Conservation (phyloP, 1,284 basidiomycete genomes). For the Rhizoctonia solani region DNA sequence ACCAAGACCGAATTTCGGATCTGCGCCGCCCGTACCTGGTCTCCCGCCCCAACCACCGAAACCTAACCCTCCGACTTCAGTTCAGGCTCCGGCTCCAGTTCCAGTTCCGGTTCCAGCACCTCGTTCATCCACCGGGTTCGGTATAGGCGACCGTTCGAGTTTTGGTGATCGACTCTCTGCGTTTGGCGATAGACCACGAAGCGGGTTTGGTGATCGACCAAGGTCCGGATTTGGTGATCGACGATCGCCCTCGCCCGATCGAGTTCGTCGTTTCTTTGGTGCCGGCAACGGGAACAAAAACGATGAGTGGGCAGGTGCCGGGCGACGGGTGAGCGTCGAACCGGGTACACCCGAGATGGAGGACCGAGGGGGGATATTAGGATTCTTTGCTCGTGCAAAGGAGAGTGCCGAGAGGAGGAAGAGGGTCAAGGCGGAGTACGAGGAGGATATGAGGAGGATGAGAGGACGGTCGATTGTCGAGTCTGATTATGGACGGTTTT, state of each 20-base stretch:
- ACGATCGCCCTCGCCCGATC: conserved; percentile 8
- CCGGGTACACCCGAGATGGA: conserved; percentile 14
- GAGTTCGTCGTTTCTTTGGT: conserved; percentile 14
- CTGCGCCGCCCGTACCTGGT: no score
- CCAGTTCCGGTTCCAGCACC: no score
- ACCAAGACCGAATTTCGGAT: neutral
- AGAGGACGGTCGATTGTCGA: conserved; percentile 15
- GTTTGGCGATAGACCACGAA: neutral
- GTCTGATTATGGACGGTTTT: conserved; percentile 25
- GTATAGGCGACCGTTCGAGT: neutral
- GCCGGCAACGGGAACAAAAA: neutral
- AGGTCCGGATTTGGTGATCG: conserved; percentile 20
- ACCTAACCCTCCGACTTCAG: no score
- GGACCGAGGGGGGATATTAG: conserved; percentile 3
- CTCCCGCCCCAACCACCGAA: no score
- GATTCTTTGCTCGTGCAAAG: conserved; percentile 5
- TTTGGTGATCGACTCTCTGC: neutral
- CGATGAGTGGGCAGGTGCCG: conserved; percentile 28
- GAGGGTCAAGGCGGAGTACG: conserved; percentile 27
- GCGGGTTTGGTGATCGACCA: conserved; percentile 14
- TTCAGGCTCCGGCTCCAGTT: no score
- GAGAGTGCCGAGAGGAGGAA: conserved; percentile 21
- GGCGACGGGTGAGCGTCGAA: neutral
- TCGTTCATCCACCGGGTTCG: no score
- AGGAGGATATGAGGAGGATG: conserved; percentile 35